A percentile compares a stretch with the other conserved stretches of the same genome.
phyloP scores from a whole-genome alignment of 2,329 filamentous ascomycete species.

The Alternaria metachromatica region DNA sequence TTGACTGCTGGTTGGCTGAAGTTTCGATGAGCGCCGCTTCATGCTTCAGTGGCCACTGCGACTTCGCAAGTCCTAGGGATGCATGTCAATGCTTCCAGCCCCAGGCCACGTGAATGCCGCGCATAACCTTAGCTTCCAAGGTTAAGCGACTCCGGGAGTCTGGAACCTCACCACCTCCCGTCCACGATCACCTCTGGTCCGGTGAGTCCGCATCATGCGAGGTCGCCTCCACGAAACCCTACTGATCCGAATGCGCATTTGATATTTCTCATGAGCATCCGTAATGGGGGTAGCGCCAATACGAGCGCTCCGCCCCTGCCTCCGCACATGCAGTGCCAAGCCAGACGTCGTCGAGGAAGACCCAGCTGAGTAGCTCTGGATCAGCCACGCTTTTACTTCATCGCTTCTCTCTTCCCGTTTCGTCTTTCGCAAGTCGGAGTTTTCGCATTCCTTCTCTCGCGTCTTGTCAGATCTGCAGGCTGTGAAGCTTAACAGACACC shows the following conservation, averaged over 20 bases:
- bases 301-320: background rate
- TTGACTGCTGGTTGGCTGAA: background rate
- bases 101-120: background rate
- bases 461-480: constrained; percentile 8
- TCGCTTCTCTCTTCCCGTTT: constrained; percentile 13
- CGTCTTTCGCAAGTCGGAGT: background rate
- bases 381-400: constrained; percentile 13
- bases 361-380: constrained; percentile 28
- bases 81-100: background rate
- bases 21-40: background rate
- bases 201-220: background rate
- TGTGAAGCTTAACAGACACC: background rate
- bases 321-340: constrained; percentile 2
- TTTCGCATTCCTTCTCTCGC: background rate
- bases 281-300: background rate
- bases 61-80: background rate
- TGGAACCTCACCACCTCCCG: background rate
- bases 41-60: background rate
- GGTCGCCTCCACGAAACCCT: background rate
- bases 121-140: background rate
- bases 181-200: background rate
- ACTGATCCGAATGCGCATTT: background rate
- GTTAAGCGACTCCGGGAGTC: background rate
- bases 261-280: background rate
- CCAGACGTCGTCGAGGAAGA: constrained; percentile 1